Base-by-base conservation (phyloP, 106 monocot genomes). In the Dendrobium chrysotoxum region DNA sequence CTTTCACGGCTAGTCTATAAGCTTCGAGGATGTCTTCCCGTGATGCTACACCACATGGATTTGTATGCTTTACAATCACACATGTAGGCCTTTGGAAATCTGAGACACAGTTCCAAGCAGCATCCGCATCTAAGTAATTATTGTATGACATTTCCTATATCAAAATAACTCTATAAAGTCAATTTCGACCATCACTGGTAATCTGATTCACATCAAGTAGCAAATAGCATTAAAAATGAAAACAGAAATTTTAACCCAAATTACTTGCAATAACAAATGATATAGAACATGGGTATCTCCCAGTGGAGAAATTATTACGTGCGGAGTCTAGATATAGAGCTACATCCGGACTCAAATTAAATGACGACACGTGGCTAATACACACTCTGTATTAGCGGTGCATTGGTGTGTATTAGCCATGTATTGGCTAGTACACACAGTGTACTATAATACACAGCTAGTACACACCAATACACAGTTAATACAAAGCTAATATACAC, bases 71-170 rank as follows among this genome's bases (percentile, higher is more conserved):
- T 82, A 98, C 94, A 83, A 98, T 79, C 40, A 98, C 98, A 90
- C 98, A 98, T 2, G 98, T 95, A 70, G 98, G 98, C 26, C 64
- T 83, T 21, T 82, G 81, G 71, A 98, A 98, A 78, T 98, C 98
- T 70, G 95, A 98, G 17, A 98, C 98, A 82, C 98, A 98, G 76
- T 98, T 98, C 98, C 98, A 98, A 21, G 98, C 98, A 79, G 98
- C 95, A 87, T 98, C 98, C 21, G 98, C 95, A 90, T 98, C 98
- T 81, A 98, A 86, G 81, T 98, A 98, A 73, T 98, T 98, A 75
- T 98, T 98, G 80, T 98, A 95, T 23, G 98, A 98, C 98, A 98
- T 98, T 78, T 98, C 98, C 98, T 98, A 86, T 12, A 20, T 23
- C 53, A 73, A 28, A 16, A 45, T 12, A 79, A 75, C 12, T 45